A percentile compares a stretch with the other conserved stretches of the same genome.
These are phyloP conservation scores for Inga laurina DNA, from an alignment of 306 rosid genomes.

Conservation along the genomic window DNA sequence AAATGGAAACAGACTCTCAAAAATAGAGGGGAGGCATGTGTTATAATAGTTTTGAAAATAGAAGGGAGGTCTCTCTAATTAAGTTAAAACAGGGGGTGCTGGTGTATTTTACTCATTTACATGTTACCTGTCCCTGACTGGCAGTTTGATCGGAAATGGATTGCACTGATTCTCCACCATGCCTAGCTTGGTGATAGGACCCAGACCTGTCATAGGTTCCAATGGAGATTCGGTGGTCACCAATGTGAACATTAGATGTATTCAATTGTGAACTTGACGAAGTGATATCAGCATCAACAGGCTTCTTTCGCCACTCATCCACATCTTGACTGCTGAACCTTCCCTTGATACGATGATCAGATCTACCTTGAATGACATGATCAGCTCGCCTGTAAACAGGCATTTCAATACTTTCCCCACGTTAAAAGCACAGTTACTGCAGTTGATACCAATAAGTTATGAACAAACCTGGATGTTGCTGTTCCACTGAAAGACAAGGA, in stretches of 20 bases:
- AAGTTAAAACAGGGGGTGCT: background rate
- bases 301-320: conserved; percentile 67
- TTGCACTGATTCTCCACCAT: conserved; percentile 52
- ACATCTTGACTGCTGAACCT: conserved; percentile 54
- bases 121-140: conserved; percentile 68
- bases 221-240: conserved; percentile 48
- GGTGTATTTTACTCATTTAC: background rate
- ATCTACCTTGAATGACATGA: conserved; percentile 63
- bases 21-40: background rate
- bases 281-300: conserved; percentile 42
- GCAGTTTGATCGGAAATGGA: conserved; percentile 52
- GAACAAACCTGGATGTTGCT: conserved; percentile 66
- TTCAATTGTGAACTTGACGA: conserved; percentile 46
- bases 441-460: conserved; percentile 37
- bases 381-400: conserved; percentile 63
- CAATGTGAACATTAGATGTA: conserved; percentile 50
- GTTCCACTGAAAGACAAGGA: conserved; percentile 43
- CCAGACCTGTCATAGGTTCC: conserved; percentile 49
- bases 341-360: conserved; percentile 58
- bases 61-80: background rate
- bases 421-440: conserved; percentile 32
- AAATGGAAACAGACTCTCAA: background rate
- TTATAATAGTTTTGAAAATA: background rate
- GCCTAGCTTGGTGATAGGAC: conserved; percentile 49
- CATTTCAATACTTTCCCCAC: conserved; percentile 37